phyloP scores from a whole-genome alignment of 345 rosid genomes.

The Citrus cavaleriei region DNA sequence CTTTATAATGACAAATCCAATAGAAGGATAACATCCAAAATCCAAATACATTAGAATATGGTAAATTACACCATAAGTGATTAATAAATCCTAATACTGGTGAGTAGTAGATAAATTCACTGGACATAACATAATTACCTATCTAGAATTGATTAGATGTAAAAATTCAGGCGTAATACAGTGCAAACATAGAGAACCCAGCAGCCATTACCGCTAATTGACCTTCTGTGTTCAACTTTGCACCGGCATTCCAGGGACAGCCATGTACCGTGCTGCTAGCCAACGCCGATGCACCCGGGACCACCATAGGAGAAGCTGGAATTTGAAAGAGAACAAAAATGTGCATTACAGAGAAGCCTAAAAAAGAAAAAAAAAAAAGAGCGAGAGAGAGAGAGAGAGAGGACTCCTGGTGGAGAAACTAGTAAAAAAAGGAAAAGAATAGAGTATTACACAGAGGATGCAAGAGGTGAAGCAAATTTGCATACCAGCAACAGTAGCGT shows the following conservation, averaged over 20 bases:
- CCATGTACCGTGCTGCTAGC: constrained; percentile 35
- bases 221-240: constrained; percentile 25
- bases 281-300: constrained; percentile 42
- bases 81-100: neutral
- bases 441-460: neutral
- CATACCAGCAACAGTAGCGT: constrained; percentile 46
- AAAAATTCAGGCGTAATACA: constrained; percentile 2
- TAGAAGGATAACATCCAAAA: neutral
- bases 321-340: neutral
- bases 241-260: constrained; percentile 26
- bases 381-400: neutral
- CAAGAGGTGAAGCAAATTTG: neutral
- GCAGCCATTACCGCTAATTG: constrained; percentile 21
- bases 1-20: neutral
- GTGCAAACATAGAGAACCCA: constrained; percentile 20
- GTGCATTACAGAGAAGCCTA: neutral
- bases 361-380: no score
- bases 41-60: neutral
- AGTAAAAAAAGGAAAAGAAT: neutral
- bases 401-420: neutral
- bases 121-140: neutral
- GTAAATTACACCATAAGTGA: neutral
- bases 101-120: neutral
- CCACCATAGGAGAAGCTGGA: constrained; percentile 46
- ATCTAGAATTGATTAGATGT: neutral